A percentile compares a stretch with the other conserved stretches of the same genome.
These are phyloP conservation scores for Picea mariana DNA, from an alignment of 83 land plant genomes.

Conservation along the genomic window DNA sequence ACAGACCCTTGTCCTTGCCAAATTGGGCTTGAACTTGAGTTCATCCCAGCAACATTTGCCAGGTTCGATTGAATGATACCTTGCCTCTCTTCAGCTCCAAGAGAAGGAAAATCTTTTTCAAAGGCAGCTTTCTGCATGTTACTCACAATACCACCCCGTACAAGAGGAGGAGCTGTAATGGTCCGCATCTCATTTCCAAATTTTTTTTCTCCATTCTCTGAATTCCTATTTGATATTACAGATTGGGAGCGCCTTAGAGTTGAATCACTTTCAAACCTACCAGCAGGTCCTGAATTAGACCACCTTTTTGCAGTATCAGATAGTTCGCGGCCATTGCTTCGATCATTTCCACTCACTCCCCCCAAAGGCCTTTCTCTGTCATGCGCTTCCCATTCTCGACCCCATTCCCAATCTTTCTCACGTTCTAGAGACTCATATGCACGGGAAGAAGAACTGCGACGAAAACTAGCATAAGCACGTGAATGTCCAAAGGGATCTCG, in stretches of 20 bases:
- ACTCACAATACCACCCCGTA: slow-evolving; percentile 11
- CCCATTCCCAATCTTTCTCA: slow-evolving; percentile 47
- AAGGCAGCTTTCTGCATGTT: slow-evolving; percentile 37
- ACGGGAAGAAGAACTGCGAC: slow-evolving; percentile 34
- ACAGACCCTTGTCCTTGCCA: not conserved
- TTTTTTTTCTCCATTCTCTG: slow-evolving; percentile 25
- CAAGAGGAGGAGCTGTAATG: slow-evolving; percentile 20
- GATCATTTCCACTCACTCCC: slow-evolving; percentile 13
- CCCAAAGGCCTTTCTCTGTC: slow-evolving; percentile 32
- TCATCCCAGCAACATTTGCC: slow-evolving; percentile 5
- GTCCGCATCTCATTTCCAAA: slow-evolving; percentile 13
- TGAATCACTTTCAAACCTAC: slow-evolving; percentile 39
- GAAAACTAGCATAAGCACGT: slow-evolving; percentile 45
- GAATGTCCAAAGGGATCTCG: slow-evolving; percentile 15
- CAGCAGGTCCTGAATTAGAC: not conserved
- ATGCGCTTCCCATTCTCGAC: slow-evolving; percentile 19
- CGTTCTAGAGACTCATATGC: slow-evolving; percentile 7
- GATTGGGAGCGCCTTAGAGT: slow-evolving; percentile 40
- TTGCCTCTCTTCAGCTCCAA: slow-evolving; percentile 58
- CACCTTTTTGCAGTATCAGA: slow-evolving; percentile 25
- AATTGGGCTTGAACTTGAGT: slow-evolving; percentile 14
- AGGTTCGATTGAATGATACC: not conserved
- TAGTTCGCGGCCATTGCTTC: slow-evolving; percentile 20
- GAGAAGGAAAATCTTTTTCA: slow-evolving; percentile 68
- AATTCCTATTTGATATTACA: slow-evolving; percentile 34